A percentile compares a stretch with the other conserved stretches of the same genome.
Evolutionary conservation across 352 stramenopile genomes (phyloP).

Genomic region (Globisporangium nunn): DNA sequence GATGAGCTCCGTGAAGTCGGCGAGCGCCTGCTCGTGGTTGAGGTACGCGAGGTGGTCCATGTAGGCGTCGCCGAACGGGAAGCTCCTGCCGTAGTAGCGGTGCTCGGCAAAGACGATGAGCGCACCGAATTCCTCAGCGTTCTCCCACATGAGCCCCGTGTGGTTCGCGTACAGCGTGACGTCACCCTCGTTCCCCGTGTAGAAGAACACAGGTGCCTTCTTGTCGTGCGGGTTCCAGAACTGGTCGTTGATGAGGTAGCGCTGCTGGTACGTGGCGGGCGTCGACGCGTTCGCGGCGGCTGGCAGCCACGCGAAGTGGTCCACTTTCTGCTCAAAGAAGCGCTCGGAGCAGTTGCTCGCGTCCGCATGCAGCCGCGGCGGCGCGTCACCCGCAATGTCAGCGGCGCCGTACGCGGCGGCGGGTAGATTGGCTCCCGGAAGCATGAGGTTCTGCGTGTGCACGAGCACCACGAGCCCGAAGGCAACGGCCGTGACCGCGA

Average conservation of each 20-base stretch:
- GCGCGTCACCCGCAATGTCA: constrained; percentile 3
- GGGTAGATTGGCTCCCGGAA: constrained; percentile 29
- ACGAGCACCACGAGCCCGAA: constrained; percentile 65
- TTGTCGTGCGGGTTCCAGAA: constrained; percentile 63
- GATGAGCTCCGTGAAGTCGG: constrained; percentile 89
- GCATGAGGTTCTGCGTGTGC: constrained; percentile 55
- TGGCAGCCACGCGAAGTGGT: constrained; percentile 82
- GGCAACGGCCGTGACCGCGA: constrained; percentile 34
- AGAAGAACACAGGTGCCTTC: constrained; percentile 88
- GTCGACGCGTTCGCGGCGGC: constrained; percentile 12
- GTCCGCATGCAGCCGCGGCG: constrained; percentile 24
- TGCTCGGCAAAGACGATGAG: constrained; percentile 94
- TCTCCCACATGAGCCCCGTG: constrained; percentile 94
- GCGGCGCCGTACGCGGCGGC: constrained; percentile 24
- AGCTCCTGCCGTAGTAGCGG: constrained; percentile 91
- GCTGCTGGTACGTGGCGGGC: constrained; percentile 73
- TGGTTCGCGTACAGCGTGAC: constrained; percentile 92
- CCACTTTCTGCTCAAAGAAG: constrained; percentile 86
- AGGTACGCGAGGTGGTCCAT: constrained; percentile 78
- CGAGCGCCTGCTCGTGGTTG: constrained; percentile 89
- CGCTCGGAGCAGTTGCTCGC: constrained; percentile 72
- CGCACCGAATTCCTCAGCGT: constrained; percentile 83
- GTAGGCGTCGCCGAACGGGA: constrained; percentile 68
- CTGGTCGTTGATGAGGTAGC: constrained; percentile 87
- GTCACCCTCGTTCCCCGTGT: constrained; percentile 93